phyloP scores from a whole-genome alignment of 805 yeast genomes.

The Ogataea allantospora region DNA sequence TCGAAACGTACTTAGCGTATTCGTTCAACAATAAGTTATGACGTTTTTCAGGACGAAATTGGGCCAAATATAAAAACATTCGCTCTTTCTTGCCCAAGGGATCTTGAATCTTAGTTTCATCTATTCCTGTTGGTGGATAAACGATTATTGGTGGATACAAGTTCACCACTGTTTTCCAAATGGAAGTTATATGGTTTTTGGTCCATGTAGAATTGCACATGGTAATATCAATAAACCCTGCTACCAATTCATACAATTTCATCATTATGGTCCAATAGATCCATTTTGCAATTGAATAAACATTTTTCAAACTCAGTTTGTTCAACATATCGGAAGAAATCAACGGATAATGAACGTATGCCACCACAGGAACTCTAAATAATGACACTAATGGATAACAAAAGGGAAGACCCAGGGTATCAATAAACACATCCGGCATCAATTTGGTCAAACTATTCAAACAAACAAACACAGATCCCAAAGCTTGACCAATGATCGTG shows the following conservation, averaged over 20 bases:
- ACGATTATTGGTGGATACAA: slow-evolving; percentile 43
- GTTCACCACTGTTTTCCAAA: slow-evolving; percentile 55
- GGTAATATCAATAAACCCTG: slow-evolving; percentile 62
- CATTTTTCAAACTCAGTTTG: slow-evolving; percentile 41
- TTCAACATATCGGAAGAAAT: slow-evolving; percentile 84
- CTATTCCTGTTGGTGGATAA: slow-evolving; percentile 90
- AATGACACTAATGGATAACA: slow-evolving; percentile 65
- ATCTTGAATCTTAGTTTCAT: slow-evolving; percentile 33
- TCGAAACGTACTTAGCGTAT: slow-evolving; percentile 51
- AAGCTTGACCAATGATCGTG: slow-evolving; percentile 83
- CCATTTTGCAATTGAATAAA: slow-evolving; percentile 40
- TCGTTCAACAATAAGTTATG: slow-evolving; percentile 68
- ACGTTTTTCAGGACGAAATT: slow-evolving; percentile 93
- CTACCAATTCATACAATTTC: slow-evolving; percentile 61
- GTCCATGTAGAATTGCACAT: slow-evolving; percentile 94
- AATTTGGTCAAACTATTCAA: slow-evolving; percentile 67
- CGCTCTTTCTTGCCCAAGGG: slow-evolving; percentile 32
- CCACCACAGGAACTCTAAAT: slow-evolving; percentile 69
- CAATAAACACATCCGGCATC: slow-evolving; percentile 88
- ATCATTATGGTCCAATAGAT: slow-evolving; percentile 73
- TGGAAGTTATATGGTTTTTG: slow-evolving; percentile 59
- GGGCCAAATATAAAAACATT: slow-evolving; percentile 70
- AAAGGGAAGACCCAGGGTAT: slow-evolving; percentile 93
- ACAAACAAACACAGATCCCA: slow-evolving; percentile 71
- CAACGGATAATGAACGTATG: slow-evolving; percentile 95